Evolutionary conservation across 768 basidiomycete genomes (phyloP).

Genomic region (Boletus subparvulus): DNA sequence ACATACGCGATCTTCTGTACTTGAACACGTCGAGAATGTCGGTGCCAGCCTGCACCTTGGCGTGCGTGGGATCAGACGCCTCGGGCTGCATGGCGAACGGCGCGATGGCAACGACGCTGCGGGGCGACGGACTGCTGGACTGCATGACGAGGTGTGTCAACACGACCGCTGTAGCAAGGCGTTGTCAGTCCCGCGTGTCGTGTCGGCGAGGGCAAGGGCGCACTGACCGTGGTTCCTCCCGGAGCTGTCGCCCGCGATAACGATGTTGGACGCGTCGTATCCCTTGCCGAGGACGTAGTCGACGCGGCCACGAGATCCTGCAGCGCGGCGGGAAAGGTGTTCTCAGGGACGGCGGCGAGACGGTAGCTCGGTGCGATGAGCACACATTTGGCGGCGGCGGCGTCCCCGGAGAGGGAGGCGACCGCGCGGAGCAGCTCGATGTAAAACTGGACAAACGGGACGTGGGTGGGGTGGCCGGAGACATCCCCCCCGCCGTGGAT

Average conservation of each 20-base stretch:
- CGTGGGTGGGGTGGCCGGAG: conserved; percentile 15
- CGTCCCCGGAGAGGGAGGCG: not conserved
- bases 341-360: conserved; percentile 24
- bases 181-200: not conserved
- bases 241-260: conserved; percentile 26
- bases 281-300: conserved; percentile 26
- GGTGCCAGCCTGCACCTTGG: not conserved
- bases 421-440: conserved; percentile 9
- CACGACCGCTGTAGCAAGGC: not conserved
- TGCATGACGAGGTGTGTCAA: conserved; percentile 42
- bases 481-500: conserved; percentile 25
- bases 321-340: conserved; percentile 21
- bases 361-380: conserved; percentile 27
- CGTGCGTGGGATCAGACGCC: not conserved
- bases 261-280: conserved; percentile 20
- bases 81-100: conserved; percentile 30
- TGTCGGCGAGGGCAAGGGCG: too few relatives aligned
- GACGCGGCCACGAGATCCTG: conserved; percentile 26
- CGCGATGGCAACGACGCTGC: conserved; percentile 56
- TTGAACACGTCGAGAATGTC: not conserved
- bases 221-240: conserved; percentile 26
- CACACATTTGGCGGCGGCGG: not conserved
- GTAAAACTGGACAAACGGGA: conserved; percentile 4
- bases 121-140: conserved; percentile 48
- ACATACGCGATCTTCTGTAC: conserved; percentile 4